A percentile compares a stretch with the other conserved stretches of the same genome.
Evolutionary conservation across 148 eudicot genomes (phyloP).

Genomic region (Rhododendron kiyosumense): DNA sequence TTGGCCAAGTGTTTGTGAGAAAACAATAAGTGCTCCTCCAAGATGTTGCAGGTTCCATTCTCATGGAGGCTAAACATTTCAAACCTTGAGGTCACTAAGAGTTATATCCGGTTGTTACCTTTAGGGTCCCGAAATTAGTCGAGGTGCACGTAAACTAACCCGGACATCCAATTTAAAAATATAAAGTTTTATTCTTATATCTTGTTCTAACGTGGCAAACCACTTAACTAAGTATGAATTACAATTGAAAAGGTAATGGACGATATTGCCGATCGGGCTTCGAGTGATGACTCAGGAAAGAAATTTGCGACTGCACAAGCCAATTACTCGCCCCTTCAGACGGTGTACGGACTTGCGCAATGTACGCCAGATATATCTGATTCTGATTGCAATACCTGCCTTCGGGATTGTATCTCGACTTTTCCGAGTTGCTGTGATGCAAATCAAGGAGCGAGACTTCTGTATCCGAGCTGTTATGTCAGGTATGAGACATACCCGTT

Average conservation of each 20-base stretch:
- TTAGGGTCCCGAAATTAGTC: rapidly evolving
- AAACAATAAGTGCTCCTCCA: no score
- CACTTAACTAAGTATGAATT: not conserved
- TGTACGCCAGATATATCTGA: slow-evolving; percentile 32
- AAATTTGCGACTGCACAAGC: slow-evolving; percentile 23
- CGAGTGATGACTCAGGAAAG: not conserved
- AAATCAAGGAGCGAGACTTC: not conserved
- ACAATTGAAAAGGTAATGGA: not conserved
- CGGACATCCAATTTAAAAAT: not conserved
- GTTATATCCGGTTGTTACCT: no score
- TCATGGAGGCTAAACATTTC: no score
- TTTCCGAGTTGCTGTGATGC: slow-evolving; percentile 3
- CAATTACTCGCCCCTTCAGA: slow-evolving; percentile 4
- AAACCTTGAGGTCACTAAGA: no score
- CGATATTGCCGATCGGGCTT: not conserved
- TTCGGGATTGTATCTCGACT: slow-evolving; percentile 2
- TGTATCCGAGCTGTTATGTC: not conserved
- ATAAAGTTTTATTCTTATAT: not conserved
- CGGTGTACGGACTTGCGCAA: slow-evolving; percentile 25
- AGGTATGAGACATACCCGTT: not conserved
- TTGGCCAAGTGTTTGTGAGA: no score
- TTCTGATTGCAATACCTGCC: slow-evolving; percentile 6
- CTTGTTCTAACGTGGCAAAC: not conserved
- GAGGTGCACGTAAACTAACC: no score
- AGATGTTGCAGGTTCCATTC: rapidly evolving